Evolutionary conservation across 139 green algal genomes (phyloP).

Genomic region (Microglena sp.): DNA sequence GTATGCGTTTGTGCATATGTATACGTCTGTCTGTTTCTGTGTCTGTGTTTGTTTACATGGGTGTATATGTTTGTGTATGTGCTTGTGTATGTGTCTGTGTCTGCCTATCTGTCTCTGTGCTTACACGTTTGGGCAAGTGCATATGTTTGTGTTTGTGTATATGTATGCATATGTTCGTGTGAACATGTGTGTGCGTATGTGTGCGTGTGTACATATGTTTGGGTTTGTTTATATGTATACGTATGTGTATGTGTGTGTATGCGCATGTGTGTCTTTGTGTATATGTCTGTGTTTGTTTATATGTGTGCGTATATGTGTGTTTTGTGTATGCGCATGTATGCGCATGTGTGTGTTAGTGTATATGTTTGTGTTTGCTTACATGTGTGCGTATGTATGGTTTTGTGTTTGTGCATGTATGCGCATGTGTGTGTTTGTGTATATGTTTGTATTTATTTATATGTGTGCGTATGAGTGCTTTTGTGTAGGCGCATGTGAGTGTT

Average conservation of each 20-base stretch:
- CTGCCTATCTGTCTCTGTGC: neutral
- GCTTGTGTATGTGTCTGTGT: constrained; percentile 4
- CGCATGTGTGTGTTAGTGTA: neutral
- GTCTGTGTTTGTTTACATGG: neutral
- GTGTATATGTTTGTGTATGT: neutral
- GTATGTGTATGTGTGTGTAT: constrained; percentile 5
- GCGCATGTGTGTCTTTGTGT: too few species aligned
- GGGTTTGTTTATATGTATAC: neutral
- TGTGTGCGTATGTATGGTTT: neutral
- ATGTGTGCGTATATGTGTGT: neutral
- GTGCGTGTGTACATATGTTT: neutral
- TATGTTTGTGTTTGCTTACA: neutral
- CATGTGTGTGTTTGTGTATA: neutral
- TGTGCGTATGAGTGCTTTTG: neutral
- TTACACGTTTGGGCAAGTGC: neutral
- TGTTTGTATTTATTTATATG: neutral
- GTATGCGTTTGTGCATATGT: neutral
- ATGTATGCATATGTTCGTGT: neutral
- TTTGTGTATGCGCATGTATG: neutral
- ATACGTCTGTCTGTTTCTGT: neutral
- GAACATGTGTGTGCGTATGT: neutral
- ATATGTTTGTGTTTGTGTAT: neutral
- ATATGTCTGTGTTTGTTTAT: neutral
- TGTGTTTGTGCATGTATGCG: neutral
- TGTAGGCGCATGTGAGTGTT: too few species aligned